Evolutionary conservation across 1,139 yeast genomes (phyloP).

Genomic region (Candida sp.): DNA sequence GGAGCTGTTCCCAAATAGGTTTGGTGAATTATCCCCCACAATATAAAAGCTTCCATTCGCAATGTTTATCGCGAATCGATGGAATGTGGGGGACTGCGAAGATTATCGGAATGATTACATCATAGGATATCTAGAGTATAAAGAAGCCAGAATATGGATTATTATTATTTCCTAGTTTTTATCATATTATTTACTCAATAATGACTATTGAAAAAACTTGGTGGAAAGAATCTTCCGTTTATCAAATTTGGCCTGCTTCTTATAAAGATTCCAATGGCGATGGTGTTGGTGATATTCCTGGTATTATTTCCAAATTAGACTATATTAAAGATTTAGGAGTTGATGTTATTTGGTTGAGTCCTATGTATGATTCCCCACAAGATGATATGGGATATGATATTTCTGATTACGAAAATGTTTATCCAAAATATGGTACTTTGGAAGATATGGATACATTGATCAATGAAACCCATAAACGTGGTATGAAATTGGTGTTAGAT

Average conservation of each 20-base stretch:
- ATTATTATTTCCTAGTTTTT: not conserved
- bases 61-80: not conserved
- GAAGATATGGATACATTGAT: constrained; percentile 48
- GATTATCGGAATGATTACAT: not conserved
- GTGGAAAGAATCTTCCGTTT: constrained; percentile 58
- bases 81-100: not conserved
- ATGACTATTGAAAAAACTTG: constrained; percentile 22
- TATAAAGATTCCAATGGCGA: constrained; percentile 56
- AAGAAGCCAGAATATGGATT: not conserved
- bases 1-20: not conserved
- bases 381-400: constrained; percentile 65
- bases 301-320: constrained; percentile 49
- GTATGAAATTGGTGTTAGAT: constrained; percentile 49
- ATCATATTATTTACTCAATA: not conserved
- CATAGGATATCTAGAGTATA: not conserved
- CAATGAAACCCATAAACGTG: constrained; percentile 43
- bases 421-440: constrained; percentile 50
- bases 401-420: constrained; percentile 46
- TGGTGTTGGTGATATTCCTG: constrained; percentile 55
- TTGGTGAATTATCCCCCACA: not conserved
- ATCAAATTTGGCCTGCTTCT: constrained; percentile 60
- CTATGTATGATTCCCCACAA: constrained; percentile 57
- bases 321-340: constrained; percentile 49
- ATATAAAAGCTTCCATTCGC: not conserved
- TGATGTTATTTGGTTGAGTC: constrained; percentile 54